Evolutionary conservation across 805 yeast species (phyloP).

Genomic region (Yarrowia bubula): DNA sequence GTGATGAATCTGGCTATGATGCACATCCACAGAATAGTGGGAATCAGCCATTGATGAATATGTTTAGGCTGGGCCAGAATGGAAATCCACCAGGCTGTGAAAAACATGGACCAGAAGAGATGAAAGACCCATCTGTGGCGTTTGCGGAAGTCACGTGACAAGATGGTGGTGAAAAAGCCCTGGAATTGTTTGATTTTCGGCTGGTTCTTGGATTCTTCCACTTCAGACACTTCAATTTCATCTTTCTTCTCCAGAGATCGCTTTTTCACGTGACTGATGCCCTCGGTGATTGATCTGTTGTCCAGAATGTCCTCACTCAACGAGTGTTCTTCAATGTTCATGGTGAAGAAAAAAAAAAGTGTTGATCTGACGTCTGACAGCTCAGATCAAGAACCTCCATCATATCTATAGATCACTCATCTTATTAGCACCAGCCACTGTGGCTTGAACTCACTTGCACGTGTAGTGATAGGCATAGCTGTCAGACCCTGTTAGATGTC

Average conservation of each 20-base stretch:
- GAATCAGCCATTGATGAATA: constrained; percentile 55
- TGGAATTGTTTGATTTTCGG: neutral
- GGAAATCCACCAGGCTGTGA: constrained; percentile 57
- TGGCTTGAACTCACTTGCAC: constrained; percentile 11
- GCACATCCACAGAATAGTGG: constrained; percentile 52
- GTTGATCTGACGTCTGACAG: too few species aligned
- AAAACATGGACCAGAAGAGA: constrained; percentile 34
- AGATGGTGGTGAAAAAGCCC: too few species aligned
- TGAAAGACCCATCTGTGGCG: constrained; percentile 3
- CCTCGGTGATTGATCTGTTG: neutral
- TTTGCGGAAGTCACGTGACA: too few species aligned
- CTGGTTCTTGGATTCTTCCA: neutral
- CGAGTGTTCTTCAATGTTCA: neutral
- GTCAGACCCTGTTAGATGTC: neutral
- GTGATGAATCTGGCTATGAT: constrained; percentile 53
- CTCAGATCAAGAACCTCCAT: too few species aligned
- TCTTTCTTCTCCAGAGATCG: neutral
- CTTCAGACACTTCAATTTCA: neutral
- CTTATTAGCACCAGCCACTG: neutral
- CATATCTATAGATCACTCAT: neutral
- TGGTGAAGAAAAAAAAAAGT: too few species aligned
- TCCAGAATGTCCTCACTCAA: neutral
- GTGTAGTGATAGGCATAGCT: neutral
- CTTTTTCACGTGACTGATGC: neutral
- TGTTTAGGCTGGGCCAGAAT: constrained; percentile 51